phyloP scores from a whole-genome alignment of 495 filamentous ascomycete species.

The Cercophora sp. region DNA sequence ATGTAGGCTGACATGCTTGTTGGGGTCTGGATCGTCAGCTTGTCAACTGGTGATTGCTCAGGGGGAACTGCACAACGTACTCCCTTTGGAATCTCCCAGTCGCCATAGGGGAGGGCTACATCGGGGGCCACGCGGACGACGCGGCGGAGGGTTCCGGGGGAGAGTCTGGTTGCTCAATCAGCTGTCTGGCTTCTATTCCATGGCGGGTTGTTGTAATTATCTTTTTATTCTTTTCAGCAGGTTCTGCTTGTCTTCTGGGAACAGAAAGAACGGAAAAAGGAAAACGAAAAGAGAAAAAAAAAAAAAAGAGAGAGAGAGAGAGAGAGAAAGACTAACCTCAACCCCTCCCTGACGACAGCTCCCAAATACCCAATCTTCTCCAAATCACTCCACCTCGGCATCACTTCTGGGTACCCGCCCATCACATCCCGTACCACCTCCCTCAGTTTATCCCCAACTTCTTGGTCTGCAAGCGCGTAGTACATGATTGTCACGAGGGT shows the following conservation, averaged over 20 bases:
- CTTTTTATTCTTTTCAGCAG: too few species aligned
- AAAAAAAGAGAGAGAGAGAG: neutral
- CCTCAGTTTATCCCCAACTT: conserved; percentile 12
- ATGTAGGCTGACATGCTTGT: conserved; percentile 39
- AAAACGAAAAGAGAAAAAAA: too few species aligned
- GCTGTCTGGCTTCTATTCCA: conserved; percentile 5
- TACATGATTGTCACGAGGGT: conserved; percentile 31
- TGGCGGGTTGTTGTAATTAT: too few species aligned
- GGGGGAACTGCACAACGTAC: too few species aligned
- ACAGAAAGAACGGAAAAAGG: too few species aligned
- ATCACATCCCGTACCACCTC: conserved; percentile 15
- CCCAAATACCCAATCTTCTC: conserved; percentile 46
- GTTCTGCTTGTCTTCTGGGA: too few species aligned
- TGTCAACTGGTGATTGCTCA: too few species aligned
- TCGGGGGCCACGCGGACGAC: conserved; percentile 32
- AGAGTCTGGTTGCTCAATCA: conserved; percentile 38
- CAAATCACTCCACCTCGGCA: conserved; percentile 34
- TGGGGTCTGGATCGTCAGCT: too few species aligned
- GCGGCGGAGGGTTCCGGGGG: conserved; percentile 37
- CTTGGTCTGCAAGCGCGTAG: conserved; percentile 36
- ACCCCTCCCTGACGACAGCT: neutral
- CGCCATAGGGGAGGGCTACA: conserved; percentile 33
- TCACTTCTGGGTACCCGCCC: conserved; percentile 8
- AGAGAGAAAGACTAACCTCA: neutral
- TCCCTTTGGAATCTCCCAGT: conserved; percentile 37